A percentile compares a stretch with the other conserved stretches of the same genome.
These are phyloP conservation scores for Fusarium praegraminearum DNA, from an alignment of 2,329 filamentous ascomycete genomes.

Conservation along the genomic window DNA sequence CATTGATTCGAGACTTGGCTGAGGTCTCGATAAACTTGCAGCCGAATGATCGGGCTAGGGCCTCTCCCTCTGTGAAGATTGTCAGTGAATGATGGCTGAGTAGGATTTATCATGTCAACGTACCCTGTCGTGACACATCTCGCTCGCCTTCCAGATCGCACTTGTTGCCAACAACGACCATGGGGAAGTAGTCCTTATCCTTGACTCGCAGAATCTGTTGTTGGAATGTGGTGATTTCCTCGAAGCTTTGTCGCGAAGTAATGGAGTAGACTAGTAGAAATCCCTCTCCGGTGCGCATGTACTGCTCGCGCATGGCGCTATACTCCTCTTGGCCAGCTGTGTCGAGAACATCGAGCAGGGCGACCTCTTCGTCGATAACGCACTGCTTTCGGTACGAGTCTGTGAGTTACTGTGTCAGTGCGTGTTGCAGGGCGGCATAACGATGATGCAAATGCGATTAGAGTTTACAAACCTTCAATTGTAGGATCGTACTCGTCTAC, in stretches of 20 bases:
- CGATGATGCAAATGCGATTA: background rate
- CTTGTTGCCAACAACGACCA: constrained; percentile 99
- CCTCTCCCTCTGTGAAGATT: constrained; percentile 80
- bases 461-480: constrained; percentile 82
- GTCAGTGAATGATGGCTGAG: constrained; percentile 28
- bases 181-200: constrained; percentile 99
- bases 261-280: constrained; percentile 99
- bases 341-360: constrained; percentile 96
- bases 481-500: constrained; percentile 99
- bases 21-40: constrained; percentile 99
- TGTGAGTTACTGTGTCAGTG: constrained; percentile 55
- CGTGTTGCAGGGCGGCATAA: constrained; percentile 23
- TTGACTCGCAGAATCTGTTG: constrained; percentile 98
- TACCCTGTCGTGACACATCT: constrained; percentile 92
- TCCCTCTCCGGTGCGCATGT: constrained; percentile 98
- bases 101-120: constrained; percentile 44
- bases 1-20: constrained; percentile 97
- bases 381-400: constrained; percentile 99
- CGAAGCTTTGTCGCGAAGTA: constrained; percentile 95
- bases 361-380: constrained; percentile 97
- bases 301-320: constrained; percentile 99
- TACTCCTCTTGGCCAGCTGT: constrained; percentile 99
- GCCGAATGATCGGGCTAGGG: constrained; percentile 85
- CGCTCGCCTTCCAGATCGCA: constrained; percentile 96
- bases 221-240: constrained; percentile 98